These are phyloP conservation scores for Lactarius vividus DNA, from an alignment of 768 basidiomycete genomes.

Conservation along the genomic window DNA sequence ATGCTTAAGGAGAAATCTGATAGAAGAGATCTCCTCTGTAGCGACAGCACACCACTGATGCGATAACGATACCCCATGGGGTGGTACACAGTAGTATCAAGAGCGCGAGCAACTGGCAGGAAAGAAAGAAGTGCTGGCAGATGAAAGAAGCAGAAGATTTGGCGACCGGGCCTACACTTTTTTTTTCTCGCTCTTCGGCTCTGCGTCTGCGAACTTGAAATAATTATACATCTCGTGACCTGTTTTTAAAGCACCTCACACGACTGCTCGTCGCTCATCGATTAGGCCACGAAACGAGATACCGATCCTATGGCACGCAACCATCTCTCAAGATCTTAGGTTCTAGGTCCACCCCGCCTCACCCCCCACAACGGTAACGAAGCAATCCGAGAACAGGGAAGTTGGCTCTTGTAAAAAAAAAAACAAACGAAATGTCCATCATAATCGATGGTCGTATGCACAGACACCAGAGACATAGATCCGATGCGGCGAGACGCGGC, in stretches of 20 bases:
- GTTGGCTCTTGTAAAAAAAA: background rate
- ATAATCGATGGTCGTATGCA: background rate
- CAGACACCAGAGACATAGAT: too few relatives aligned
- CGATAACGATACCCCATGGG: background rate
- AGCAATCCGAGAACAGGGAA: background rate
- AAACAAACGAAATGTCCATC: background rate
- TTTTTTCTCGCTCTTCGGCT: background rate
- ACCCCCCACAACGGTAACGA: background rate
- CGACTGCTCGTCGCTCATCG: background rate
- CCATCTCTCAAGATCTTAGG: background rate
- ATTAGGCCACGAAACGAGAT: constrained; percentile 2
- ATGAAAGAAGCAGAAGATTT: background rate
- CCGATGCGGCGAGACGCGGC: background rate
- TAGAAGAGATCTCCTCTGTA: background rate
- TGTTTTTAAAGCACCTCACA: background rate
- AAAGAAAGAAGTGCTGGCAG: background rate
- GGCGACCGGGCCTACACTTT: background rate
- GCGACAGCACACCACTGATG: background rate
- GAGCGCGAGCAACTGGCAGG: background rate
- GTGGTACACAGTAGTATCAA: background rate
- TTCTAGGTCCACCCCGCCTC: background rate
- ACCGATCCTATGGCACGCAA: background rate
- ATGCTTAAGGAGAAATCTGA: background rate
- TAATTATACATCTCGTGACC: background rate
- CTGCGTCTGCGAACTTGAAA: background rate